Base-by-base conservation (phyloP, 768 basidiomycete genomes). In the Cyathus striatus region DNA sequence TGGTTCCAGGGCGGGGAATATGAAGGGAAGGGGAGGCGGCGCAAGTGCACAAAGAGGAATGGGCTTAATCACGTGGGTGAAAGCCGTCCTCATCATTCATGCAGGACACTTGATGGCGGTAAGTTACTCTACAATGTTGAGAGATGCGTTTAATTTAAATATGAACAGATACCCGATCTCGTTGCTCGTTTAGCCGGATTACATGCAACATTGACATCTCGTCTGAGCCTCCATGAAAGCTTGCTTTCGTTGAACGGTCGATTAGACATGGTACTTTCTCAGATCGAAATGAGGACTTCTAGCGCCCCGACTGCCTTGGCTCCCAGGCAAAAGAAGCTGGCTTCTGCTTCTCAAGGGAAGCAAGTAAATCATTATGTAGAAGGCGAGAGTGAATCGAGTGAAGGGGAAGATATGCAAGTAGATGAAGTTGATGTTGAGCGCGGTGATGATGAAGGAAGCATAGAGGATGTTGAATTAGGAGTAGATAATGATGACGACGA, bases 31-130 rank as follows among this genome's bases (percentile, higher is more conserved):
- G 2, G 84, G 86, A 1, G 83, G 81, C 0, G 88, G 83, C 42
- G 87, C 85, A 41, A 90, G 85, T 56, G 81, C 81, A 34, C 89
- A 89, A 64, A 70, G 86, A 50, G 87, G 80, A 36, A 78, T 65
- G 35, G 79, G 73, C 32, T 71, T 90, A 44, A 73, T 86, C 40
- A 73, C 63, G 42, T 97, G 85, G 92, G 72, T 88, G 48, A 86
- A 83, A 62, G 82, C 83, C 6, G 88, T 90, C 4, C 69, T 99
- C 41, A 74, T 84, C 12, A 74, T 91, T 12, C 92, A 97, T 61
- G 86, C 90, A 37, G 86, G 87, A 0, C 85, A 97, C 61, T 75
- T 99, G 42, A 89, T 97, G 84, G 95, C 94, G 26, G 94, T 95
- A 56, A 52, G 87, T 75, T 41, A 26, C 20, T 13, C 49, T 32